Conservation (phyloP, 306 rosid genomes). For the Rubus idaeus region DNA sequence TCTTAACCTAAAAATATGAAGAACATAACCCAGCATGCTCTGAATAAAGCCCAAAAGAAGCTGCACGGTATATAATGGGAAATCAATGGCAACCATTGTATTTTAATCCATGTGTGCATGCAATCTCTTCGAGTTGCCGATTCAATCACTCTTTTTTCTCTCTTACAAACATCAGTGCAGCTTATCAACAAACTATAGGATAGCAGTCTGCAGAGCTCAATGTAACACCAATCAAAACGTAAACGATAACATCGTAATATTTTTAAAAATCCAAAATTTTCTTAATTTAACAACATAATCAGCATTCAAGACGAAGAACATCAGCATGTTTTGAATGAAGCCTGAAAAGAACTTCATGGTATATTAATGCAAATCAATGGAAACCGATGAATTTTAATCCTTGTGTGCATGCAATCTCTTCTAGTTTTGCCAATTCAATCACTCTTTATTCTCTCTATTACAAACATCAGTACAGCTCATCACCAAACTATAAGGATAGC, state of each 20-base stretch:
- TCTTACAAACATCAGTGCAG: neutral
- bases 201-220: neutral
- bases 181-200: neutral
- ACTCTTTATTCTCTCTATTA: neutral
- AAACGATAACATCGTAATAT: neutral
- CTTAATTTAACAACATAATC: neutral
- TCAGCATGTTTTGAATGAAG: neutral
- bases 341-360: neutral
- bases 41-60: neutral
- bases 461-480: neutral
- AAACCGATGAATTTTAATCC: neutral
- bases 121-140: constrained; percentile 7
- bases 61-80: neutral
- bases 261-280: neutral
- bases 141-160: neutral
- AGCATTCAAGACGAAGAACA: neutral
- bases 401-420: neutral
- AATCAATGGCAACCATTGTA: neutral
- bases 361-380: neutral
- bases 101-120: neutral
- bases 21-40: neutral
- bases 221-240: neutral
- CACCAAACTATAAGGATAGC: neutral
- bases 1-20: too few species aligned
- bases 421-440: constrained; percentile 11